Evolutionary conservation across 1,139 yeast genomes (phyloP).

Genomic region (Blastobotrys buckinghamii): DNA sequence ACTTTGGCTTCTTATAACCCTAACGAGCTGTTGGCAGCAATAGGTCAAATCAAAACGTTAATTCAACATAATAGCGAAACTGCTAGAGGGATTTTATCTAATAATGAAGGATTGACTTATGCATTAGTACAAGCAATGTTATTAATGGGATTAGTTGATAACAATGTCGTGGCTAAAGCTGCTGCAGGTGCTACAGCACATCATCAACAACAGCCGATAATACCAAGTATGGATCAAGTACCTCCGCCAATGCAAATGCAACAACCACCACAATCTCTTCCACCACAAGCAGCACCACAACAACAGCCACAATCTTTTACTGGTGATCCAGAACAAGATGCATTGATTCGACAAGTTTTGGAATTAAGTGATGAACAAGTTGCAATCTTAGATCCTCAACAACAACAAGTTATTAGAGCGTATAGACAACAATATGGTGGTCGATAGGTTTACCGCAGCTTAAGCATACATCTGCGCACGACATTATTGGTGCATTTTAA

Average conservation of each 20-base stretch:
- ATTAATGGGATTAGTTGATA: conserved; percentile 50
- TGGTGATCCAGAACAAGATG: conserved; percentile 27
- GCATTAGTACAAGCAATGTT: conserved; percentile 76
- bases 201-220: conserved; percentile 17
- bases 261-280: background rate
- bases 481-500: background rate
- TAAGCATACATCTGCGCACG: conserved; percentile 5
- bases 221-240: conserved; percentile 3
- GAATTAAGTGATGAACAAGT: conserved; percentile 58
- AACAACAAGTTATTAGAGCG: conserved; percentile 29
- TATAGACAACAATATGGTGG: conserved; percentile 22
- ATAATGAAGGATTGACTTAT: conserved; percentile 73
- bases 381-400: conserved; percentile 48
- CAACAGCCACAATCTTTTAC: conserved; percentile 2
- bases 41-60: conserved; percentile 62
- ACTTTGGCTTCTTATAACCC: conserved; percentile 55
- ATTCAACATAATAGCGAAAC: conserved; percentile 56
- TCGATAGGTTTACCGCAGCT: conserved; percentile 16
- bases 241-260: conserved; percentile 3
- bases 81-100: conserved; percentile 56
- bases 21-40: conserved; percentile 47
- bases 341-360: conserved; percentile 42
- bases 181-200: conserved; percentile 21
- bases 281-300: conserved; percentile 24
- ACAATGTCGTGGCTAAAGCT: conserved; percentile 45